Evolutionary conservation across 345 rosid species (phyloP), one percentile per base, ranked within the genome.

Genomic region (Salix viminalis): DNA sequence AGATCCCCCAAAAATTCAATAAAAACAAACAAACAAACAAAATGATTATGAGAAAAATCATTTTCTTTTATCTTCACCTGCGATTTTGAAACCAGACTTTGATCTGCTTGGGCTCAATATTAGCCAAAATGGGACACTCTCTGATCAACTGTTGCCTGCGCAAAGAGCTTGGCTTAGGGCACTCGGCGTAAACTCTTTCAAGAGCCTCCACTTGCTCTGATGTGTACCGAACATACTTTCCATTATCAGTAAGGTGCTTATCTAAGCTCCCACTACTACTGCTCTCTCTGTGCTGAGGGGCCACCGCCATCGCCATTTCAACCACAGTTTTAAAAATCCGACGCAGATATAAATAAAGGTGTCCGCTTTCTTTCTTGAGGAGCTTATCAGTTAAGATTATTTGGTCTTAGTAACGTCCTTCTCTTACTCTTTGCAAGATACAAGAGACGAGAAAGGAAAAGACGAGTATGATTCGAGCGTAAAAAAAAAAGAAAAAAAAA

Each of bases 21-120:
- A 5, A 69, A 56, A 54, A 5, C 44, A 65, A 21, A 21, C 44
- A 65, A 21, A 21, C 48, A 68, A 68, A 26, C 28, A 14, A 28
- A 50, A 32, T 24, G 3, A 42, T 77, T 30, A 41, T n/a, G 8
- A 52, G 62, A 9, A 3, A 58, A 28, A 13, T 34, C 3, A 24
- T 39, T 12, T 5, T 36, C 37, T 14, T 10, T 21, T 7, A 58
- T 68, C 7, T 68, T 48, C 19, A 80, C 99, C 99, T 94, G 87
- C 98, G 97, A 76, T 96, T 96, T 67, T 96, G 99, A 76, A 96
- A 96, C 99, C 99, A 96, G 79, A 96, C 98, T 89, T 96, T 96
- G 94, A 96, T 96, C 90, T 96, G 99, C 87, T 94, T 96, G 58
- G 99, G 96, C 80, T 96, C 99, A 68, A 96, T 91, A 87, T 96